Evolutionary conservation across 1,139 yeast species (phyloP), one percentile per base, ranked within the genome.

Genomic region (Hemisphaericaspora subhashii): DNA sequence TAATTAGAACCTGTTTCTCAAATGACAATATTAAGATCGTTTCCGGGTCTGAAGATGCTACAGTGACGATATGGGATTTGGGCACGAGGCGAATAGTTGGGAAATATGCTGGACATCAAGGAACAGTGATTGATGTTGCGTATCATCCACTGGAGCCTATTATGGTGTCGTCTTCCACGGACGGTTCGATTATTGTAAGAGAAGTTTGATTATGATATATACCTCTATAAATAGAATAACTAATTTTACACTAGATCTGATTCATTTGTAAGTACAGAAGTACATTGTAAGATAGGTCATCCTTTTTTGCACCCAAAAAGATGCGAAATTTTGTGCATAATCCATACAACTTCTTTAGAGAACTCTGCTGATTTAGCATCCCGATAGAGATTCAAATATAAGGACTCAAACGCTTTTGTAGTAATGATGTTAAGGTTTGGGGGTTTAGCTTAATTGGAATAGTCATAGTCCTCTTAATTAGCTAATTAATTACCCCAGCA

Each of bases 11-110:
- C 1, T 57, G 66, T 23, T 72, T 80, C 59, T 64, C 70, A 11
- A 50, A 58, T 6, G 72, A 57, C 39, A 60, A 60, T 40, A 60
- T 64, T 13, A 46, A 53, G 15, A 62, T 82, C 3, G 61, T 69
- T 9, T 75, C 84, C 24, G 94, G 92, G 0, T 75, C 88, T 0
- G 78, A 77, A 26, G 90, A 84, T 54, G 66, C 72, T 4, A 67
- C 79, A 2, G 72, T 77, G 0, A 77, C 79, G 3, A 52, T 72
- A 3, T 86, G 92, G 89, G 83, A 82, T 44, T 62, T 73, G n/a
- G 66, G 68, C 3, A 62, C 82, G 0, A 64, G 79, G 38, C 66
- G 67, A 35, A 47, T 82, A 16, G 45, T 68, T 10, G 63, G 68
- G 35, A 81, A 80, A 50, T 58, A 72, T 11, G 62, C 68, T 3